phyloP scores from a whole-genome alignment of 768 basidiomycete genomes.

The Lentinula raphanica region DNA sequence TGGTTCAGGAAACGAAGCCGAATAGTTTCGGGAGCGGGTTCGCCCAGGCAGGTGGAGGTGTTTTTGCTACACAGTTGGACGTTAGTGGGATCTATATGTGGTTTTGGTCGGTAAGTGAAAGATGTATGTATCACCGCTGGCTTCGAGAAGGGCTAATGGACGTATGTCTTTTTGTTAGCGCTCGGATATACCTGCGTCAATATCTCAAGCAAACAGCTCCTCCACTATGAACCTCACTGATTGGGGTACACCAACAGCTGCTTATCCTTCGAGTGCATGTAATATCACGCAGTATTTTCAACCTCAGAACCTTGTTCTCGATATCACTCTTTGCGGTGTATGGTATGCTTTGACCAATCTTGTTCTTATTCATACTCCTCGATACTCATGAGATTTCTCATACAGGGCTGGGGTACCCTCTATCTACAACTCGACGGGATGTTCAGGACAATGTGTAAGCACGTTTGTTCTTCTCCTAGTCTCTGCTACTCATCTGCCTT shows the following conservation, averaged over 20 bases:
- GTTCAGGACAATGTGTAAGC: constrained; percentile 40
- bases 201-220: constrained; percentile 11
- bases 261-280: constrained; percentile 35
- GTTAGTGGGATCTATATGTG: constrained; percentile 6
- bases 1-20: constrained; percentile 34
- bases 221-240: constrained; percentile 16
- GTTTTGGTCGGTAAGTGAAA: constrained; percentile 4
- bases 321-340: constrained; percentile 50
- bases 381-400: too few relatives aligned
- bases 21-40: constrained; percentile 46
- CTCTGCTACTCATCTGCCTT: not conserved
- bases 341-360: constrained; percentile 27
- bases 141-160: too few relatives aligned
- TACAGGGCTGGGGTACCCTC: constrained; percentile 45
- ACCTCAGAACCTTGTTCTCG: constrained; percentile 45
- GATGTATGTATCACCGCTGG: not conserved
- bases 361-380: not conserved
- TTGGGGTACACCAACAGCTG: constrained; percentile 44
- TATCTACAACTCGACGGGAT: constrained; percentile 35
- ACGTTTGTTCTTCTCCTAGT: not conserved
- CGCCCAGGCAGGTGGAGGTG: constrained; percentile 44
- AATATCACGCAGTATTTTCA: constrained; percentile 41
- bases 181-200: constrained; percentile 11
- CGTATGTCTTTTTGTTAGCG: not conserved
- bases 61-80: constrained; percentile 19